Conservation (phyloP, 768 basidiomycete species). For the Naganishia vaughanmartiniae region DNA sequence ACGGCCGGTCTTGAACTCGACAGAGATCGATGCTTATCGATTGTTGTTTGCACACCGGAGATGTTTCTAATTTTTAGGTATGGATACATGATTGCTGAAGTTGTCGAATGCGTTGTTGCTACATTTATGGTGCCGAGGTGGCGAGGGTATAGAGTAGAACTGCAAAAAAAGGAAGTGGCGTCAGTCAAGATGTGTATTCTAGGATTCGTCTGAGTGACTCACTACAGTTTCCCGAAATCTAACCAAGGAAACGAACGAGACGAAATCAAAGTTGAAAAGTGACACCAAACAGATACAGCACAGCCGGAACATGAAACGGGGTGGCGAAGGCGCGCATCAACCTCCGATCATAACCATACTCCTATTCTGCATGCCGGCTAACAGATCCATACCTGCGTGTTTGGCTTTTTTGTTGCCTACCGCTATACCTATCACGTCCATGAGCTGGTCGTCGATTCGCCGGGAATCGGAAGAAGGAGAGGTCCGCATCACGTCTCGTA, state of each 20-base stretch:
- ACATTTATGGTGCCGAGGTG: background rate
- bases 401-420: conserved; percentile 72
- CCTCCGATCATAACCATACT: conserved; percentile 94
- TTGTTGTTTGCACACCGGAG: background rate
- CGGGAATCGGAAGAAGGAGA: conserved; percentile 51
- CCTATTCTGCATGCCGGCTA: conserved; percentile 59
- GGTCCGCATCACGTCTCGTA: conserved; percentile 69
- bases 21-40: background rate
- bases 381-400: conserved; percentile 72
- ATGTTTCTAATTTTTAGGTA: background rate
- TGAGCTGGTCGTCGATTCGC: conserved; percentile 63
- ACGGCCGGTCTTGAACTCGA: background rate
- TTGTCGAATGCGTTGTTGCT: background rate
- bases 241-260: background rate
- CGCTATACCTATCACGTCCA: conserved; percentile 63
- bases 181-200: background rate
- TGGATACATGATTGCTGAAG: conserved; percentile 6
- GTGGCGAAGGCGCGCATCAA: conserved; percentile 56
- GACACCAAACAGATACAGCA: conserved; percentile 4
- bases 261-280: conserved; percentile 18
- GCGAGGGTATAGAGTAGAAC: background rate
- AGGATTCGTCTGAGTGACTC: background rate
- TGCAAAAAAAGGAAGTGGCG: background rate
- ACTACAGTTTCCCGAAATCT: background rate
- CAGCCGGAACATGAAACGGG: background rate